Conservation (phyloP, 495 filamentous ascomycete genomes). For the Tuber microsphaerosporum region DNA sequence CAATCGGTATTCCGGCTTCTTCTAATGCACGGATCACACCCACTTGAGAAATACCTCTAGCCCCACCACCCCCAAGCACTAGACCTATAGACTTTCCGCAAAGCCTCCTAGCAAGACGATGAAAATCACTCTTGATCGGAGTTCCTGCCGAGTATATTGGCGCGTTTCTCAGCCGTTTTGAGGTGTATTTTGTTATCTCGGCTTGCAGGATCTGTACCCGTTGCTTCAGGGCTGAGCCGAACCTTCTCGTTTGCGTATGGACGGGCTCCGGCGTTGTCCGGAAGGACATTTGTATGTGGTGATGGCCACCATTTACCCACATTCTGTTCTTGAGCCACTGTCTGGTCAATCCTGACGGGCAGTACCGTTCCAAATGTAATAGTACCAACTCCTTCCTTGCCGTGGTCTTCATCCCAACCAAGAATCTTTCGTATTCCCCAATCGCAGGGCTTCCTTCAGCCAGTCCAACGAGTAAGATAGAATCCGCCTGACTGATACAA, state of each 20-base stretch:
- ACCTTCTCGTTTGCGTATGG: slow-evolving; percentile 66
- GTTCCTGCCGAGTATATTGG: slow-evolving; percentile 86
- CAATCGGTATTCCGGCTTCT: slow-evolving; percentile 92
- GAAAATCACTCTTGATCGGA: slow-evolving; percentile 92
- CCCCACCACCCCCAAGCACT: slow-evolving; percentile 88
- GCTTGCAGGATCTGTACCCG: slow-evolving; percentile 90
- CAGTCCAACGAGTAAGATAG: slow-evolving; percentile 82
- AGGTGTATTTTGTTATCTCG: slow-evolving; percentile 96
- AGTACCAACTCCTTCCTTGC: slow-evolving; percentile 89
- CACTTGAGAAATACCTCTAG: slow-evolving; percentile 81
- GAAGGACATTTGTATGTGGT: slow-evolving; percentile 95
- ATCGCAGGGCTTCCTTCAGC: slow-evolving; percentile 84
- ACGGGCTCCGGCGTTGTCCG: slow-evolving; percentile 62
- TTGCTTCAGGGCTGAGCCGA: slow-evolving; percentile 81
- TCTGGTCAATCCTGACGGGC: slow-evolving; percentile 70
- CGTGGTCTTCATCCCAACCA: slow-evolving; percentile 94
- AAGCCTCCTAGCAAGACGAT: slow-evolving; percentile 79
- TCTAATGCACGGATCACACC: slow-evolving; percentile 92
- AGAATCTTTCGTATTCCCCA: slow-evolving; percentile 91
- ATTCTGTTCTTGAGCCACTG: slow-evolving; percentile 87
- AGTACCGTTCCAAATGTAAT: slow-evolving; percentile 88
- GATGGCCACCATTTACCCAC: slow-evolving; percentile 98
- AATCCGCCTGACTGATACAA: slow-evolving; percentile 92
- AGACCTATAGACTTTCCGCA: slow-evolving; percentile 92
- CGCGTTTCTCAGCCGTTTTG: slow-evolving; percentile 71